These are phyloP conservation scores for Skeletonema marinoi DNA, from an alignment of 108 stramenopile species.

Conservation along the genomic window DNA sequence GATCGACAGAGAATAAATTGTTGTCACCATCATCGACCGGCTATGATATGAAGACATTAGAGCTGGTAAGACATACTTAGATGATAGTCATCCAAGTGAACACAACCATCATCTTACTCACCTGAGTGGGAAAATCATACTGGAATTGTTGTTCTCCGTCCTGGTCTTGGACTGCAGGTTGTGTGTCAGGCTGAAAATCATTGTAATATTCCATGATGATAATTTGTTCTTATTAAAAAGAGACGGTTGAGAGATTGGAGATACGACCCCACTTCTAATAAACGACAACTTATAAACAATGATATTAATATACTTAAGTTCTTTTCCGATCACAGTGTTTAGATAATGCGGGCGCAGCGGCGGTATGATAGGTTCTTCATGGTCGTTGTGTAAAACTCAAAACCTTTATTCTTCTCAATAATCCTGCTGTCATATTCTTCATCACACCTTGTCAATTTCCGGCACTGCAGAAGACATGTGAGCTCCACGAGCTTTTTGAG, in stretches of 20 bases:
- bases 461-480: too few species aligned
- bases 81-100: neutral
- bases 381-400: too few species aligned
- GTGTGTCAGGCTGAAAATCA: neutral
- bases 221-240: too few species aligned
- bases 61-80: neutral
- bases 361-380: too few species aligned
- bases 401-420: too few species aligned
- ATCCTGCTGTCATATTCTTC: neutral
- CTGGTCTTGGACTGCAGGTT: neutral
- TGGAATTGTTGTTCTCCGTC: slow-evolving; percentile 1
- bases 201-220: neutral
- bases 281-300: too few species aligned
- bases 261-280: too few species aligned
- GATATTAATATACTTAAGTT: too few species aligned
- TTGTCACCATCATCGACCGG: neutral
- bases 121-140: neutral
- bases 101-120: neutral
- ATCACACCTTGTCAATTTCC: neutral
- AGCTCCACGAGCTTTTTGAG: neutral
- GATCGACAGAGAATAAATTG: neutral
- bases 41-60: neutral
- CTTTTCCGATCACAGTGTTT: too few species aligned
- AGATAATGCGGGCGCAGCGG: too few species aligned
- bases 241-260: too few species aligned